These are phyloP conservation scores for Lolium rigidum DNA, from an alignment of 176 grass and related monocot genomes.

Conservation along the genomic window DNA sequence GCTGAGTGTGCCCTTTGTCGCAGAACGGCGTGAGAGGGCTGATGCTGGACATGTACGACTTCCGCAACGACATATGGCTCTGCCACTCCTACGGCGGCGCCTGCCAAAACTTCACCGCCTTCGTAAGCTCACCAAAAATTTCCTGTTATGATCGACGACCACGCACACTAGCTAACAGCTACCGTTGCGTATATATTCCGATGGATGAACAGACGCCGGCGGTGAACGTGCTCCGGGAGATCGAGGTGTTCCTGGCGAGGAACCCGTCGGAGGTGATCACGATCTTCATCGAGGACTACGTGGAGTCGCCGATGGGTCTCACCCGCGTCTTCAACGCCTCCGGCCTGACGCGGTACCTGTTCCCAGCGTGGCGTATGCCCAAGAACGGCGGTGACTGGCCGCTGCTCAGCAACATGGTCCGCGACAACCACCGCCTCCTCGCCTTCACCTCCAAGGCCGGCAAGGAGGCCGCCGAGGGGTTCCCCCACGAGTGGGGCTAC, in stretches of 20 bases:
- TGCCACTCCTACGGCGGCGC: constrained; percentile 89
- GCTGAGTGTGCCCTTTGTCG: neutral
- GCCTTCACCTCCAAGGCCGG: constrained; percentile 81
- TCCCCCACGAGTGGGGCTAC: constrained; percentile 90
- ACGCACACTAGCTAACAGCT: neutral
- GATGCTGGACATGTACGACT: constrained; percentile 99
- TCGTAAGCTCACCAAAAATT: constrained; percentile 58
- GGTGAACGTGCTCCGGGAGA: constrained; percentile 69
- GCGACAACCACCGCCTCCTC: constrained; percentile 68
- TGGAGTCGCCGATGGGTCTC: constrained; percentile 71
- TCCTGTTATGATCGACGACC: neutral
- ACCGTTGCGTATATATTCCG: neutral
- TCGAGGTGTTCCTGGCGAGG: constrained; percentile 64
- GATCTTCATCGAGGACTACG: constrained; percentile 90
- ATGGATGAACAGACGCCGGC: constrained; percentile 44
- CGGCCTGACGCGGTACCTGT: constrained; percentile 58
- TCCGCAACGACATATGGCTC: constrained; percentile 74
- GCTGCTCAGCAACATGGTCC: constrained; percentile 84
- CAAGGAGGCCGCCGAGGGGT: constrained; percentile 77
- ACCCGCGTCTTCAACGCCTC: constrained; percentile 79
- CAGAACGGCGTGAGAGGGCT: constrained; percentile 89
- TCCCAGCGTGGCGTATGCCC: constrained; percentile 81
- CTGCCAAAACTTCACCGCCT: constrained; percentile 89
- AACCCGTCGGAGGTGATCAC: constrained; percentile 81
- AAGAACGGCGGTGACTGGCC: constrained; percentile 89